Evolutionary conservation across 2,329 filamentous ascomycete species (phyloP), one percentile per base, ranked within the genome.

Genomic region (Lasiodiplodia citricola): DNA sequence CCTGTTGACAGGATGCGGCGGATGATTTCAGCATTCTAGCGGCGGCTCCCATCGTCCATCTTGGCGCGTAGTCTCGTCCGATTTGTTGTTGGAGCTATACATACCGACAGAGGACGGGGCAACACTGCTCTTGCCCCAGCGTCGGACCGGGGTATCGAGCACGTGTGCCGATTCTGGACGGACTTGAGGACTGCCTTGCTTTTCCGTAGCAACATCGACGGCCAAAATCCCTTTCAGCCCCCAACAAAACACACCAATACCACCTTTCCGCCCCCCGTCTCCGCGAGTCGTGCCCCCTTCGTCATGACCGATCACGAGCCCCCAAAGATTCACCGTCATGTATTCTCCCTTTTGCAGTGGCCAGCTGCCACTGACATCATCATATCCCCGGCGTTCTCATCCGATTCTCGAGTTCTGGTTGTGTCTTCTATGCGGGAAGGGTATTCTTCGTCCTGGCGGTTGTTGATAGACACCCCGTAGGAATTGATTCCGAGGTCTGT

Each of bases 331-430:
- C 68, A 69, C 68, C 68, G 47, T 69, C 68, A 66, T 69, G 68
- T 69, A 69, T 55, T 64, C 51, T 51, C 38, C 68, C 62, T 44
- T 67, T 67, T 25, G 55, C 65, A 60, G 66, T 57, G 67, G 57
- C 68, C 23, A 31, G 14, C 21, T 38, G 68, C 60, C 60, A 69
- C 52, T 55, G 68, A 55, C 68, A 58, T 69, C 68, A 69, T 69
- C 68, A 69, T 69, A 69, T 66, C 62, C 68, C 68, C 55, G 68
- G 68, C 68, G 68, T 69, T 69, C 52, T 68, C n/a, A 25, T 50
- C 50, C 56, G 35, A 55, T 68, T 68, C n/a, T 38, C 60, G 41
- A 56, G 41, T 65, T 57, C 54, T 57, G 67, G 60, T 58, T 65
- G 67, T 52, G 58, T 64, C 58, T 67, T 50, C 41, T 55, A 41